Base-by-base conservation (phyloP, 345 rosid species). In the Hibiscus tridactylites region DNA sequence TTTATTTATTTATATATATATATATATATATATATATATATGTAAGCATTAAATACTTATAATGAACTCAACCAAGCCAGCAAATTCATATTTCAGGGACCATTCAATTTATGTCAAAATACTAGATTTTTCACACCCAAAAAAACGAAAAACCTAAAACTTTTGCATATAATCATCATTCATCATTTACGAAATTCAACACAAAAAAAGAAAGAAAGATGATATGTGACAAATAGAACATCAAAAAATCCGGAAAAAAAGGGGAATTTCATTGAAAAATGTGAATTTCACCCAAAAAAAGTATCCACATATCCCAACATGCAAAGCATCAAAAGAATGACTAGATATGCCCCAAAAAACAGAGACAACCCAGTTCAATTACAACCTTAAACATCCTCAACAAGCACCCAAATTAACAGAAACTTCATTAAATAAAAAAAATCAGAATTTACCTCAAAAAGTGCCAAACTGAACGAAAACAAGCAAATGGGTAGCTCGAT, bases 351-450 rank as follows among this genome's bases (percentile, higher is more conserved):
- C 46, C 52, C 33, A 44, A 58, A 69, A 53, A 72, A 52, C 7
- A 49, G 47, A 37, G 29, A 35, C 37, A 68, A 74, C 61, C 61
- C 28, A 74, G 68, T 72, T 57, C 80, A 79, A 79, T 66, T 70
- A 19, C 10, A 63, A 84, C 53, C 62, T 0, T 70, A 16, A 19
- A 73, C 58, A 42, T 59, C 70, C 52, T 15, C n/a, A 61, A 72
- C 54, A 60, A 50, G 39, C 59, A 71, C 49, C 78, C 53, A 61
- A 72, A 74, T 37, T 39, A 37, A 68, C 73, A 9, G 61, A 60
- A 31, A 47, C 26, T 29, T 74, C 58, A 29, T 9, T 42, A 64
- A 39, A 62, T 33, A 3, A 24, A 6, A 71, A 61, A 54, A 15
- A 21, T 75, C 29, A 74, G 53, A 77, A 76, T 72, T n/a, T 19